Evolutionary conservation across 2,329 filamentous ascomycete genomes (phyloP).

Genomic region (Colletotrichum shisoi): DNA sequence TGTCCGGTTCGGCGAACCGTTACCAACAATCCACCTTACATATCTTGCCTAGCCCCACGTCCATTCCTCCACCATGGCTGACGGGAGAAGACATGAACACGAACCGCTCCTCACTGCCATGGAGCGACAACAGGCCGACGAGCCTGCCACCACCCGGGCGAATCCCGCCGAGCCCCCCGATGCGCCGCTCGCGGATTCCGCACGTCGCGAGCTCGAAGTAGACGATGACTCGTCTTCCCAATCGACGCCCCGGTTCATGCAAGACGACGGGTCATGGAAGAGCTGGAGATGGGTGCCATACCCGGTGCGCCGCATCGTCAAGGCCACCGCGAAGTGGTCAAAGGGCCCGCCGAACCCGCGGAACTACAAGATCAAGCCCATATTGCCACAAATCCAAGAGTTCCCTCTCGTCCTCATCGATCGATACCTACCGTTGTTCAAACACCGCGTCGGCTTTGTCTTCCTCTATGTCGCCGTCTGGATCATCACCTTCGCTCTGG

Average conservation of each 20-base stretch:
- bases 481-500: constrained; percentile 73
- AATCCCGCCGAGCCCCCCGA: constrained; percentile 50
- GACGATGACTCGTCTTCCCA: constrained; percentile 52
- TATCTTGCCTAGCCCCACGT: constrained; percentile 28
- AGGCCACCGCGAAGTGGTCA: constrained; percentile 58
- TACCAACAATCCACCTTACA: constrained; percentile 26
- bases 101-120: constrained; percentile 52
- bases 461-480: constrained; percentile 70
- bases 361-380: constrained; percentile 61
- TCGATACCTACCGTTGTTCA: constrained; percentile 65
- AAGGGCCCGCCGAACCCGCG: constrained; percentile 64
- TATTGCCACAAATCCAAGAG: constrained; percentile 73
- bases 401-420: constrained; percentile 71
- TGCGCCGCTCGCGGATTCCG: constrained; percentile 51
- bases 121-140: constrained; percentile 46
- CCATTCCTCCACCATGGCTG: constrained; percentile 44
- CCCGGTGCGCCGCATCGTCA: constrained; percentile 58
- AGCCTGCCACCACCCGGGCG: constrained; percentile 35
- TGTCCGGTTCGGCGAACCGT: constrained; percentile 25
- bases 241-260: constrained; percentile 67
- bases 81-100: constrained; percentile 46
- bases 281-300: constrained; percentile 67
- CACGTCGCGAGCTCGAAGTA: constrained; percentile 57
- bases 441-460: constrained; percentile 67
- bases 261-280: constrained; percentile 61